Conservation (phyloP, 176 grass and related monocot genomes). For the Zoysia japonica region DNA sequence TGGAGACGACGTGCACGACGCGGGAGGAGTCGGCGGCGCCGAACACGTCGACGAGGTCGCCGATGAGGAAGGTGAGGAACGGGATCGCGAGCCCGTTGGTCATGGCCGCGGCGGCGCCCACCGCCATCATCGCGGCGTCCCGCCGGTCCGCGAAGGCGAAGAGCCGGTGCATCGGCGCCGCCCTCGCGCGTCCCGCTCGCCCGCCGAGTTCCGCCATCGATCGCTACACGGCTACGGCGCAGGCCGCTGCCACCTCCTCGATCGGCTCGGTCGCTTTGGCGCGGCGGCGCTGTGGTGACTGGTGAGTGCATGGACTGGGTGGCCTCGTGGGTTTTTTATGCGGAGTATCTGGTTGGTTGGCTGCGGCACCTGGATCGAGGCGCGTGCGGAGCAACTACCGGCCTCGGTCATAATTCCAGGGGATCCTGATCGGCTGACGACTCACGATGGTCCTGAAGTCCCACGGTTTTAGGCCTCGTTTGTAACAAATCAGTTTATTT, state of each 20-base stretch:
- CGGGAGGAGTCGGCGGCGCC: conserved; percentile 24
- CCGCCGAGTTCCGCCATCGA: background rate
- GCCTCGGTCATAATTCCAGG: too few relatives aligned
- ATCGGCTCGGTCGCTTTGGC: background rate
- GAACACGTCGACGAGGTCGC: conserved; percentile 45
- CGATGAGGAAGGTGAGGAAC: conserved; percentile 45
- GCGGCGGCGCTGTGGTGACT: background rate
- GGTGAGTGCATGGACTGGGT: background rate
- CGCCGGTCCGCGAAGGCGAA: conserved; percentile 44
- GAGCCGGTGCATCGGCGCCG: conserved; percentile 33
- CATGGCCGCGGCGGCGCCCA: conserved; percentile 33
- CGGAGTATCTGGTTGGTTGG: background rate
- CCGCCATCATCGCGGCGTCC: conserved; percentile 38
- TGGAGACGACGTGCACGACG: conserved; percentile 44
- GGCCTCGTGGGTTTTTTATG: background rate
- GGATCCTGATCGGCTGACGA: too few relatives aligned
- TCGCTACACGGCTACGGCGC: background rate
- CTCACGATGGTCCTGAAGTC: too few relatives aligned
- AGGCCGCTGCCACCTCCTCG: background rate
- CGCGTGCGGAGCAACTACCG: background rate
- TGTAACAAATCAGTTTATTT: too few relatives aligned
- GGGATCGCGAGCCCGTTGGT: conserved; percentile 42
- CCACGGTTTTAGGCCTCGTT: too few relatives aligned
- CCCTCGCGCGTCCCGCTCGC: background rate
- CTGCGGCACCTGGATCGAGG: background rate